These are phyloP conservation scores for Heliosperma pusillum DNA, from an alignment of 148 eudicot species.

Conservation along the genomic window DNA sequence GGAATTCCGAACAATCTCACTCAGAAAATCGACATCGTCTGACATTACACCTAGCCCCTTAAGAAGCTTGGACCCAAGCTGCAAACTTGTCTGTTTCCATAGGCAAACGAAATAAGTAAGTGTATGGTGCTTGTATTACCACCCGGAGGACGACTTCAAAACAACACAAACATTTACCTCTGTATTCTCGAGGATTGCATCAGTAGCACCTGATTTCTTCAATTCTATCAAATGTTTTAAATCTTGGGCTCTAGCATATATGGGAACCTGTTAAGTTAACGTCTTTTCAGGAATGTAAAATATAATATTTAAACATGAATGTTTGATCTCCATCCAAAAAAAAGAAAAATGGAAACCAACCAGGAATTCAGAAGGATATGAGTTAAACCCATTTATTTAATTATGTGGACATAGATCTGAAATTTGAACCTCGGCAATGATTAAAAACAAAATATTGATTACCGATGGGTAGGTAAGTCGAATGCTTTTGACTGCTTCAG, in stretches of 20 bases:
- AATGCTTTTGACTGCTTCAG: slow-evolving; percentile 82
- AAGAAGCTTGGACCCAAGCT: slow-evolving; percentile 92
- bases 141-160: background rate
- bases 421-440: background rate
- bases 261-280: slow-evolving; percentile 53
- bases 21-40: slow-evolving; percentile 75
- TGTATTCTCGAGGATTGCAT: slow-evolving; percentile 92
- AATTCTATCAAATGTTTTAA: slow-evolving; percentile 73
- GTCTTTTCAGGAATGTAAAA: slow-evolving; percentile 12
- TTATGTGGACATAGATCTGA: background rate
- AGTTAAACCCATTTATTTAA: background rate
- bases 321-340: background rate
- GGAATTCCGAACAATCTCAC: slow-evolving; percentile 72
- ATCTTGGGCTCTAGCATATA: slow-evolving; percentile 90
- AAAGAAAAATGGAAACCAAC: background rate
- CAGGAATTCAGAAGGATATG: no score
- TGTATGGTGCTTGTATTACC: background rate
- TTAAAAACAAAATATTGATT: slow-evolving; percentile 30
- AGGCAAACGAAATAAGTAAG: slow-evolving; percentile 5
- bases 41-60: slow-evolving; percentile 96
- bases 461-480: slow-evolving; percentile 89
- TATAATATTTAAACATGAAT: background rate
- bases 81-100: slow-evolving; percentile 78
- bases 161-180: slow-evolving; percentile 47
- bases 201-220: slow-evolving; percentile 92